A percentile compares a stretch with the other conserved stretches of the same genome.
phyloP scores from a whole-genome alignment of 208 protist genomes.

The Trypanosomatidae sp. region DNA sequence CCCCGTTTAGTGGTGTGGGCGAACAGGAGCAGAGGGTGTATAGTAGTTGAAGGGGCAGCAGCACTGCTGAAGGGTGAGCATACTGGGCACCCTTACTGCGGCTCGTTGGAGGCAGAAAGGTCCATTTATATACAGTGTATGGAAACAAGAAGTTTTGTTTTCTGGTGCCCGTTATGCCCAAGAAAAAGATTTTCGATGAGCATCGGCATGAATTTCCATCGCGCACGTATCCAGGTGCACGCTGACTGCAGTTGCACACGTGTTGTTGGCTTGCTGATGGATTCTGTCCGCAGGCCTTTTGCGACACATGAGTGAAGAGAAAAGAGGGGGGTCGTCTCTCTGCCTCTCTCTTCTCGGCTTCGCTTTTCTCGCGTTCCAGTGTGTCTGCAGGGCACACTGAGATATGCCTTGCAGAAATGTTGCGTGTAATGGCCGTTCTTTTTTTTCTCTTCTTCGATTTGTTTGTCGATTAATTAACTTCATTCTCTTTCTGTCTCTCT shows the following conservation, averaged over 20 bases:
- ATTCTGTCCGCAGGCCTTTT: background rate
- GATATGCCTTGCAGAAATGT: background rate
- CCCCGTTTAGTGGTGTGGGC: background rate
- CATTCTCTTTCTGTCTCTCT: background rate
- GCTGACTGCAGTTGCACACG: background rate
- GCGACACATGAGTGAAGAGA: background rate
- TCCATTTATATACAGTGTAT: background rate
- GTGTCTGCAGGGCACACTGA: background rate
- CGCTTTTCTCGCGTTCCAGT: background rate
- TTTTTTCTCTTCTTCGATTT: background rate
- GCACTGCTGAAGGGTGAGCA: background rate
- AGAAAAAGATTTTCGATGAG: background rate
- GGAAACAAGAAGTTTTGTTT: background rate
- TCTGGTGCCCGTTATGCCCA: background rate
- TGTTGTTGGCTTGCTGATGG: background rate
- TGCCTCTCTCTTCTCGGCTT: background rate
- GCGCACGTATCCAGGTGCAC: background rate
- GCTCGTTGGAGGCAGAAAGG: background rate
- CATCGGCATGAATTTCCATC: background rate
- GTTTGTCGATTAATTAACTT: background rate
- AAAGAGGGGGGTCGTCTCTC: background rate
- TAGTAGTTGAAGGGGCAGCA: background rate
- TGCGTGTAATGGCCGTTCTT: background rate
- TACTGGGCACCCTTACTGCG: background rate
- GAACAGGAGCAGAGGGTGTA: background rate